A percentile compares a stretch with the other conserved stretches of the same genome.
These are phyloP conservation scores for Mitragyna speciosa DNA, from an alignment of 257 asterid species.

Conservation along the genomic window DNA sequence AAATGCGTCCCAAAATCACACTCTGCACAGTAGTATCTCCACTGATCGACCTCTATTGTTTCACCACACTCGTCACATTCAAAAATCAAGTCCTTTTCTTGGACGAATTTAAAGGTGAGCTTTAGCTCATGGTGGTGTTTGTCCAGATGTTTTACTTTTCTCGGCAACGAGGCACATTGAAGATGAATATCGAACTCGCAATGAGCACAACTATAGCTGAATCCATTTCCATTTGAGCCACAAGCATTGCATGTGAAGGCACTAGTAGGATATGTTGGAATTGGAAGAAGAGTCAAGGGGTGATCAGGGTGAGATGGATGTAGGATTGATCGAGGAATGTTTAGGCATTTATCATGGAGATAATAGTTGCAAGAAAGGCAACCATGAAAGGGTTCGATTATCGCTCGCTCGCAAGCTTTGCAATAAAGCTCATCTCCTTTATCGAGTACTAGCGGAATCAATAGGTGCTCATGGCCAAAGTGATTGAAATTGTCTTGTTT, in stretches of 20 bases:
- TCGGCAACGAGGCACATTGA: conserved; percentile 17
- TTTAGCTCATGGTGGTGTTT: conserved; percentile 27
- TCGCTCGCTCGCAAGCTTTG: conserved; percentile 48
- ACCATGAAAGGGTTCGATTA: conserved; percentile 28
- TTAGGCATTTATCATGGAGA: conserved; percentile 51
- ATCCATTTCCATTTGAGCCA: conserved; percentile 41
- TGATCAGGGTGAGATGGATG: conserved; percentile 56
- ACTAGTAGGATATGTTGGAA: conserved; percentile 41
- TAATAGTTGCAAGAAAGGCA: conserved; percentile 45
- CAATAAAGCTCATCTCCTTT: conserved; percentile 35
- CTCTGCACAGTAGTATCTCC: conserved; percentile 19
- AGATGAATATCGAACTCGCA: conserved; percentile 25
- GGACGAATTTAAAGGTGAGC: conserved; percentile 12
- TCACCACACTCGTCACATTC: conserved; percentile 10
- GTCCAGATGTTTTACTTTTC: neutral
- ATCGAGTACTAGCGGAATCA: conserved; percentile 24
- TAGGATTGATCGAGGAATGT: conserved; percentile 48
- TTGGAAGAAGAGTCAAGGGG: conserved; percentile 36
- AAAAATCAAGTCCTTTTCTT: neutral
- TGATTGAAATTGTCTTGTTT: conserved; percentile 26
- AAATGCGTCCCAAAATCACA: conserved; percentile 30
- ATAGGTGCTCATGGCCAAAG: conserved; percentile 54
- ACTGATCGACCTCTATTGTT: neutral
- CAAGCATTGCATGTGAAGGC: conserved; percentile 62
- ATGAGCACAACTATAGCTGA: conserved; percentile 32